A percentile compares a stretch with the other conserved stretches of the same genome.
Evolutionary conservation across 495 filamentous ascomycete genomes (phyloP).

Genomic region (Extremus antarcticus): DNA sequence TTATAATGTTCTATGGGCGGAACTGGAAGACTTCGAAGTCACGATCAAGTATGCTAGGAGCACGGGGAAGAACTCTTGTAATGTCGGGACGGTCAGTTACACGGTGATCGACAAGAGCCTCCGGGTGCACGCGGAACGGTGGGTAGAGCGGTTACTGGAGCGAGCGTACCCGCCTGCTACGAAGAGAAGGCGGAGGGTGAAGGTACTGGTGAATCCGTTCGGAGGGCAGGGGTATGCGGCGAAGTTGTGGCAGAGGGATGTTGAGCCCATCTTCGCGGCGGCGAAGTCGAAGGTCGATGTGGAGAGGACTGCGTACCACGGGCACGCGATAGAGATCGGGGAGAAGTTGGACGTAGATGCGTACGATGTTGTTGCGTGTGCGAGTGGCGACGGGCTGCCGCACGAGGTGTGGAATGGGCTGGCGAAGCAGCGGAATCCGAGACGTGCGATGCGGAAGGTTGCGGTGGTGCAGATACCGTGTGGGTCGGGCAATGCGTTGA

Average conservation of each 20-base stretch:
- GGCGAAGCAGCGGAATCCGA: constrained; percentile 61
- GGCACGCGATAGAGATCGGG: constrained; percentile 71
- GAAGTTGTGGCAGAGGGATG: constrained; percentile 61
- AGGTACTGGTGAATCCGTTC: constrained; percentile 83
- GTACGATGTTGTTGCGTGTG: constrained; percentile 76
- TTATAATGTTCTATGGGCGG: constrained; percentile 78
- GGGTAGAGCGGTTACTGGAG: constrained; percentile 53
- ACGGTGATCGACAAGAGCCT: constrained; percentile 39
- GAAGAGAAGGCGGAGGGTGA: constrained; percentile 60
- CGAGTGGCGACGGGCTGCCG: constrained; percentile 84
- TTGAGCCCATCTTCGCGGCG: constrained; percentile 74
- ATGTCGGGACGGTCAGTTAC: constrained; percentile 50
- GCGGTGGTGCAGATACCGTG: constrained; percentile 85
- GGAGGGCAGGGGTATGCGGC: constrained; percentile 71
- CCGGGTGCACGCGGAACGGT: constrained; percentile 37
- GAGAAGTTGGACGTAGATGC: constrained; percentile 65
- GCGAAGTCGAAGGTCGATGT: constrained; percentile 69
- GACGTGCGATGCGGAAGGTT: constrained; percentile 61
- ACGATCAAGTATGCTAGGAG: constrained; percentile 63
- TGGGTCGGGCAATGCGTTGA: constrained; percentile 90
- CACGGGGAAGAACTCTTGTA: constrained; percentile 42
- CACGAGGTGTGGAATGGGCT: constrained; percentile 95
- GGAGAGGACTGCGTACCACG: constrained; percentile 56
- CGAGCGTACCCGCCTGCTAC: constrained; percentile 58
- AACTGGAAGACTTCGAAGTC: constrained; percentile 49